Percentiles rank a stretch among this genome's conserved stretches.
phyloP scores from a whole-genome alignment of 352 stramenopile species.

The Salisapilia sapeloensis region DNA sequence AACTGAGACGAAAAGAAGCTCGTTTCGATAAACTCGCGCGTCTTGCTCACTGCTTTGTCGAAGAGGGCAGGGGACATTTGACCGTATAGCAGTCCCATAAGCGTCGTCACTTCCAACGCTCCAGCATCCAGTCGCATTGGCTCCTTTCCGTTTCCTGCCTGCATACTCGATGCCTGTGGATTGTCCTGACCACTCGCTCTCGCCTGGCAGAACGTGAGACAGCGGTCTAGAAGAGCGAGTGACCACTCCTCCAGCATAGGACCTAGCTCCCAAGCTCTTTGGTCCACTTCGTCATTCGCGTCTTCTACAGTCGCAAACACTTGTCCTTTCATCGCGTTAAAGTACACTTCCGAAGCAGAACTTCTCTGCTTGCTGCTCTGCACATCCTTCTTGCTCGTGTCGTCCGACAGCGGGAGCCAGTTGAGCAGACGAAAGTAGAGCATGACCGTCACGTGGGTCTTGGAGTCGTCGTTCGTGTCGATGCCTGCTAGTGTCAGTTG shows the following conservation, averaged over 20 bases:
- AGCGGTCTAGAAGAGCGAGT: conserved; percentile 35
- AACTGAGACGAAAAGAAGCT: conserved; percentile 47
- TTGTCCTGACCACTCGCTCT: conserved; percentile 12
- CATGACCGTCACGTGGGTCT: conserved; percentile 38
- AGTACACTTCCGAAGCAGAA: conserved; percentile 11
- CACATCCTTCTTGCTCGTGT: conserved; percentile 18
- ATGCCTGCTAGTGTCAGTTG: conserved; percentile 49
- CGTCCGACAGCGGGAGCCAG: conserved; percentile 54
- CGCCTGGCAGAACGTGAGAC: conserved; percentile 44
- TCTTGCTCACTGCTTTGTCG: conserved; percentile 27
- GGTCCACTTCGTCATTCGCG: conserved; percentile 15
- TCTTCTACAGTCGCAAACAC: conserved; percentile 18
- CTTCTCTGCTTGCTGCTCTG: conserved; percentile 15
- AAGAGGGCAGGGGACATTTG: conserved; percentile 55
- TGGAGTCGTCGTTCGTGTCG: conserved; percentile 62
- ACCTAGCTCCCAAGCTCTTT: conserved; percentile 39
- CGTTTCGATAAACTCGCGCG: conserved; percentile 24
- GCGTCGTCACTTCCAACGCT: conserved; percentile 37
- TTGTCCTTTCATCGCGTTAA: conserved; percentile 20
- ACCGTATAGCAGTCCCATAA: conserved; percentile 35
- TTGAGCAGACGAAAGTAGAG: conserved; percentile 56
- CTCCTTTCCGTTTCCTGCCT: no score
- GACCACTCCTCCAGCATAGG: conserved; percentile 48
- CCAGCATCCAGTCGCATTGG: conserved; percentile 28
- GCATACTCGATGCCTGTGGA: no score